Evolutionary conservation across 257 asterid species (phyloP).

Genomic region (Solanum sparsipilum): DNA sequence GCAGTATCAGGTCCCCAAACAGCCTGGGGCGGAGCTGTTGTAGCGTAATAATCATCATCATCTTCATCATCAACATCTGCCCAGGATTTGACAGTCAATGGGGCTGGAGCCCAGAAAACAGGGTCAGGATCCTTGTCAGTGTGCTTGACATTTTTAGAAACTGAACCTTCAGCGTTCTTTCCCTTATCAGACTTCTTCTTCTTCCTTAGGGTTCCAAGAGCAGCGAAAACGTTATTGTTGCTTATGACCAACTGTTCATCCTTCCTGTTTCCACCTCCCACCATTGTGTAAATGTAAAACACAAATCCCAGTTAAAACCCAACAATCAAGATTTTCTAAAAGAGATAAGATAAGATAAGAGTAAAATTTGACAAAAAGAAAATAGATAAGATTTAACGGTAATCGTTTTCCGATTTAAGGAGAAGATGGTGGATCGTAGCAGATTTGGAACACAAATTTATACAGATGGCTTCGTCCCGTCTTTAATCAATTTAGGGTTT

Average conservation of each 20-base stretch:
- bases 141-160: conserved; percentile 25
- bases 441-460: neutral
- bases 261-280: conserved; percentile 83
- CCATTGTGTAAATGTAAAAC: conserved; percentile 23
- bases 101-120: conserved; percentile 93
- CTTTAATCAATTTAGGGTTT: conserved; percentile 1
- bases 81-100: conserved; percentile 76
- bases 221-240: conserved; percentile 85
- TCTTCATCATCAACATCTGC: conserved; percentile 98
- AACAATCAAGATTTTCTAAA: neutral
- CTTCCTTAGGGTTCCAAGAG: conserved; percentile 73
- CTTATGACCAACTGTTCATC: conserved; percentile 62
- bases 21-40: conserved; percentile 77
- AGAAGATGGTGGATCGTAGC: neutral
- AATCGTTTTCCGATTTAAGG: neutral
- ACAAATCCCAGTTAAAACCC: neutral
- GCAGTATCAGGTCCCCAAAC: conserved; percentile 46
- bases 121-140: conserved; percentile 9
- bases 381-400: neutral
- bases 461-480: neutral
- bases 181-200: conserved; percentile 79
- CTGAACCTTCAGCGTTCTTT: conserved; percentile 21
- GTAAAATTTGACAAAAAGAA: neutral
- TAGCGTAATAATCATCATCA: conserved; percentile 89
- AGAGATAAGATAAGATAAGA: neutral